These are phyloP conservation scores for Phytopythium vexans DNA, from an alignment of 352 stramenopile species.

Conservation along the genomic window DNA sequence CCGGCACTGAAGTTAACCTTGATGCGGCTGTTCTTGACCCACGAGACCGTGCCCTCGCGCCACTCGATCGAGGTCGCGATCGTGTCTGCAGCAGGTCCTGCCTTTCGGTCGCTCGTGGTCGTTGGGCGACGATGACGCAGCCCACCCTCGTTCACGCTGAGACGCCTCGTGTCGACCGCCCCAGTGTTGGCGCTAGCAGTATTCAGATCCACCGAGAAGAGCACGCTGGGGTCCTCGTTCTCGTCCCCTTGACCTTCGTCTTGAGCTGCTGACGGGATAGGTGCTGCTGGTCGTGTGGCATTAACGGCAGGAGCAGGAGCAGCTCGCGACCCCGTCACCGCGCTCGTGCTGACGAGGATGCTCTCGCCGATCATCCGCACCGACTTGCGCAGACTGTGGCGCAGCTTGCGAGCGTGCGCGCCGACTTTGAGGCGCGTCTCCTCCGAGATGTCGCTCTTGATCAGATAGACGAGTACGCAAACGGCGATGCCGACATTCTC, in stretches of 20 bases:
- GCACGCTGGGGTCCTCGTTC: conserved; percentile 14
- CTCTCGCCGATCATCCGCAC: conserved; percentile 58
- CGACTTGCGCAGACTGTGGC: conserved; percentile 53
- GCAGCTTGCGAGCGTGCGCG: conserved; percentile 45
- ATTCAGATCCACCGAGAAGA: conserved; percentile 34
- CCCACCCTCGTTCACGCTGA: neutral
- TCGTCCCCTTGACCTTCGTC: conserved; percentile 3
- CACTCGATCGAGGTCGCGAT: conserved; percentile 27
- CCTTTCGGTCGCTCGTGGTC: neutral
- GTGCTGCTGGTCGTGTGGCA: neutral
- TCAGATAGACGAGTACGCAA: conserved; percentile 47
- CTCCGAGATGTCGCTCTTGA: conserved; percentile 49
- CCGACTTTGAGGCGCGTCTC: conserved; percentile 54
- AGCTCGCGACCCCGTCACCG: neutral
- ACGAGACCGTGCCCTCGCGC: conserved; percentile 54
- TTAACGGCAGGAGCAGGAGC: too few relatives aligned
- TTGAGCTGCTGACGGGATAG: neutral
- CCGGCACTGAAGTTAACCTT: conserved; percentile 56
- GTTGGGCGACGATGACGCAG: conserved; percentile 12
- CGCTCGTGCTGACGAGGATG: conserved; percentile 26
- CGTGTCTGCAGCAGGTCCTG: neutral
- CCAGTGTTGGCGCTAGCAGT: neutral
- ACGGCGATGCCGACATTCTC: conserved; percentile 54
- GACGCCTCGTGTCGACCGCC: conserved; percentile 19
- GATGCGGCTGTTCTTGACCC: conserved; percentile 51